phyloP scores from a whole-genome alignment of 2,329 filamentous ascomycete genomes.

The Immersiporthe knoxdaviesiana region DNA sequence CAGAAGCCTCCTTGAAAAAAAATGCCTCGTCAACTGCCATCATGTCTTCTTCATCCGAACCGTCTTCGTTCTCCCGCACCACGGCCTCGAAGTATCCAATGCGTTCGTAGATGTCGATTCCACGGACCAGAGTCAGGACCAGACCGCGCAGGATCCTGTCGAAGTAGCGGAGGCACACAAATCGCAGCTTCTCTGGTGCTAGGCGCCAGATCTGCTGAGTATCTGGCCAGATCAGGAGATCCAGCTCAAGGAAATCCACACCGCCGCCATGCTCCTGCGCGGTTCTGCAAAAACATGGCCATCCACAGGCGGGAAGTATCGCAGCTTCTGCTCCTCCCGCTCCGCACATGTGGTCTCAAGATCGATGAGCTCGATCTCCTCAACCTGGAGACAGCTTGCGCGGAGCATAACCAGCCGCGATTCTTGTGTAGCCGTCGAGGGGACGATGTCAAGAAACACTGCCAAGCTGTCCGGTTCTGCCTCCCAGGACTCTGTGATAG shows the following conservation, averaged over 20 bases:
- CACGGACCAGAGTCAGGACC: not conserved
- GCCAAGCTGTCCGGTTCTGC: not conserved
- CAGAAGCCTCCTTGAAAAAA: not conserved
- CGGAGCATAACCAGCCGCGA: not conserved
- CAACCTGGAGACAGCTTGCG: not conserved
- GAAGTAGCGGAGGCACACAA: not conserved
- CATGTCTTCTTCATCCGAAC: not conserved
- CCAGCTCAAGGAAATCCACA: not conserved
- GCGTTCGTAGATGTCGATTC: not conserved
- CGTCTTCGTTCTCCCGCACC: not conserved
- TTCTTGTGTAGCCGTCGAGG: not conserved
- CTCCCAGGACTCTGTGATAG: not conserved
- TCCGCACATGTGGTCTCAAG: not conserved
- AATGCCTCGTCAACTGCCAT: not conserved
- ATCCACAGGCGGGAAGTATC: not conserved
- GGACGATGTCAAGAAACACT: not conserved
- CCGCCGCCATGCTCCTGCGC: not conserved
- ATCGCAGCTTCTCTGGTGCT: not conserved
- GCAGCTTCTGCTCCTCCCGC: not conserved
- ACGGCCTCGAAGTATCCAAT: conserved; percentile 4
- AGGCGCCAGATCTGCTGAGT: not conserved
- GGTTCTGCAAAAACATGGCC: not conserved
- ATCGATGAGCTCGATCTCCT: not conserved
- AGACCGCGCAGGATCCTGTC: not conserved
- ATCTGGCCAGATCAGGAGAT: conserved; percentile 2